Evolutionary conservation across 2,329 filamentous ascomycete genomes (phyloP).

Genomic region (Aspergillus tubingensis): DNA sequence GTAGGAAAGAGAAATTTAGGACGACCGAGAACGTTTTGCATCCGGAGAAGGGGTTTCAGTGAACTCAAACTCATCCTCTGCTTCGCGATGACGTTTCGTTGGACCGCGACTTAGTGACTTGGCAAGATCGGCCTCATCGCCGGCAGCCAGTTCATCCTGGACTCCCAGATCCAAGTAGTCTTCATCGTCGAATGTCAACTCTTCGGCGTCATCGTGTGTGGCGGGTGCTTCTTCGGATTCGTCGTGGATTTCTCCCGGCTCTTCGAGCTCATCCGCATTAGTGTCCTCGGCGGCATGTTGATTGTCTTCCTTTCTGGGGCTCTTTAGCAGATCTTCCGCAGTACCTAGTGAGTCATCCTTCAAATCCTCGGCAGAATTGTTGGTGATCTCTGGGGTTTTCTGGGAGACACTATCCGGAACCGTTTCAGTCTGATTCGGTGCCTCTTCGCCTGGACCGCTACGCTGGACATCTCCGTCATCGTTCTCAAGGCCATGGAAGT

Average conservation of each 20-base stretch:
- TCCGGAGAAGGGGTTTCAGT: constrained; percentile 38
- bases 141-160: constrained; percentile 24
- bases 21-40: constrained; percentile 56
- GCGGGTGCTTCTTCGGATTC: constrained; percentile 20
- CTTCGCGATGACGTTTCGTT: constrained; percentile 39
- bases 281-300: constrained; percentile 14
- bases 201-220: constrained; percentile 23
- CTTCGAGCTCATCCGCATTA: constrained; percentile 15
- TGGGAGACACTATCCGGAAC: constrained; percentile 17
- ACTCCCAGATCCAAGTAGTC: constrained; percentile 44
- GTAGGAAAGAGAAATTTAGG: constrained; percentile 26
- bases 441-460: constrained; percentile 13
- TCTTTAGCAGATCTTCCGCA: constrained; percentile 36
- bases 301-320: constrained; percentile 20
- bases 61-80: constrained; percentile 37
- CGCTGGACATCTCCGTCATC: constrained; percentile 14
- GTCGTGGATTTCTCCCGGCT: constrained; percentile 20
- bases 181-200: constrained; percentile 29
- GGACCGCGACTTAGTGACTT: constrained; percentile 26
- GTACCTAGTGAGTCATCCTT: constrained; percentile 36
- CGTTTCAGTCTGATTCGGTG: constrained; percentile 24
- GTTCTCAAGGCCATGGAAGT: constrained; percentile 16
- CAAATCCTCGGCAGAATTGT: constrained; percentile 20
- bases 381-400: constrained; percentile 14
- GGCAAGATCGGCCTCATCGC: constrained; percentile 25